phyloP scores from a whole-genome alignment of 2,329 filamentous ascomycete genomes.

The Pseudocercospora macadamiae region DNA sequence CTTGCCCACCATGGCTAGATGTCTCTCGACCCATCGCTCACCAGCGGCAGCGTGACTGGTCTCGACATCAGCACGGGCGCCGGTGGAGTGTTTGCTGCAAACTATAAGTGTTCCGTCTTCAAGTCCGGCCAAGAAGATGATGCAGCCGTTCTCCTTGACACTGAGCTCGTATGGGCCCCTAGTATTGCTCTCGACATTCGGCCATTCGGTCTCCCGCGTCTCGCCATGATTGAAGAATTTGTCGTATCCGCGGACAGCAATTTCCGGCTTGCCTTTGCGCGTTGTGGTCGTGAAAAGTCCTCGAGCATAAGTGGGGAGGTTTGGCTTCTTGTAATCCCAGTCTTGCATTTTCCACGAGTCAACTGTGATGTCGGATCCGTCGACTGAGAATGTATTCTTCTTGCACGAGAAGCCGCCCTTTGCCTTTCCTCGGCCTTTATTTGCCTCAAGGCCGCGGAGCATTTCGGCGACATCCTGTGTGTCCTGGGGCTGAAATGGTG shows the following conservation, averaged over 20 bases:
- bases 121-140: conserved; percentile 93
- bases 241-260: conserved; percentile 89
- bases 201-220: conserved; percentile 79
- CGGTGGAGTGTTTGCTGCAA: conserved; percentile 99
- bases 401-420: conserved; percentile 70
- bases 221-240: conserved; percentile 98
- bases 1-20: conserved; percentile 76
- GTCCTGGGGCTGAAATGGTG: conserved; percentile 72
- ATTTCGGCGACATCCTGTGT: conserved; percentile 67
- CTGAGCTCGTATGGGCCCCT: conserved; percentile 91
- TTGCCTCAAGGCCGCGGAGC: conserved; percentile 64
- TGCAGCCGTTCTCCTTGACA: conserved; percentile 98
- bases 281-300: conserved; percentile 87
- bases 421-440: conserved; percentile 54
- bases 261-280: conserved; percentile 68
- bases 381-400: conserved; percentile 75
- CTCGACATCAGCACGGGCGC: conserved; percentile 69
- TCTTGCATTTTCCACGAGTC: conserved; percentile 94
- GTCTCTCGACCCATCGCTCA: conserved; percentile 77
- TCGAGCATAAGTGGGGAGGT: conserved; percentile 88
- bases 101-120: conserved; percentile 88
- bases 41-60: conserved; percentile 83
- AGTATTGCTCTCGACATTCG: conserved; percentile 73
- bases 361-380: conserved; percentile 68
- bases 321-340: conserved; percentile 88